Conservation (phyloP, 768 basidiomycete species). For the Lactarius psammicola region DNA sequence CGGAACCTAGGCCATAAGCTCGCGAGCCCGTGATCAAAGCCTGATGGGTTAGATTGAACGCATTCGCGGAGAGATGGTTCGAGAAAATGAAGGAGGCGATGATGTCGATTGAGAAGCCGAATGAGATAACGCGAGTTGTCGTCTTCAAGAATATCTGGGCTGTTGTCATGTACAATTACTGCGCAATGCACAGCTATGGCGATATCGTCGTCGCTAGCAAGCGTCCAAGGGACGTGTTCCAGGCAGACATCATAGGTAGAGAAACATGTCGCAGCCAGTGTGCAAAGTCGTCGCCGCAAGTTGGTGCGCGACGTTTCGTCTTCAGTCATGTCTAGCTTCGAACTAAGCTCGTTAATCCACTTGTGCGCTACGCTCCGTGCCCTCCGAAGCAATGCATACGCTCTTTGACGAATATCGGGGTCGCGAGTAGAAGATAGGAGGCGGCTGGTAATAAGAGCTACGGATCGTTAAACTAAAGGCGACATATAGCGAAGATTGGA, state of each 20-base stretch:
- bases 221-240: background rate
- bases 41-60: background rate
- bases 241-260: slow-evolving; percentile 2
- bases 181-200: slow-evolving; percentile 10
- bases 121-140: background rate
- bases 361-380: background rate
- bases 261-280: slow-evolving; percentile 14
- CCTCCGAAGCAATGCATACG: background rate
- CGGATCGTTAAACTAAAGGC: too few relatives aligned
- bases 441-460: slow-evolving; percentile 6
- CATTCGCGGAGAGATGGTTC: background rate
- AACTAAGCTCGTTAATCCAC: slow-evolving; percentile 3
- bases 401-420: background rate
- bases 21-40: background rate
- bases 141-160: background rate
- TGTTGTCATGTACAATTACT: background rate
- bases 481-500: too few relatives aligned
- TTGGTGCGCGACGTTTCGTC: background rate
- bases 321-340: background rate
- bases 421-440: background rate
- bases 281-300: background rate
- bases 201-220: background rate
- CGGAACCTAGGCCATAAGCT: background rate
- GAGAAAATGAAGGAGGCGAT: background rate
- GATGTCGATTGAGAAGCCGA: background rate